Base-by-base conservation (phyloP, 176 grass and related monocot species). In the Olyra latifolia region DNA sequence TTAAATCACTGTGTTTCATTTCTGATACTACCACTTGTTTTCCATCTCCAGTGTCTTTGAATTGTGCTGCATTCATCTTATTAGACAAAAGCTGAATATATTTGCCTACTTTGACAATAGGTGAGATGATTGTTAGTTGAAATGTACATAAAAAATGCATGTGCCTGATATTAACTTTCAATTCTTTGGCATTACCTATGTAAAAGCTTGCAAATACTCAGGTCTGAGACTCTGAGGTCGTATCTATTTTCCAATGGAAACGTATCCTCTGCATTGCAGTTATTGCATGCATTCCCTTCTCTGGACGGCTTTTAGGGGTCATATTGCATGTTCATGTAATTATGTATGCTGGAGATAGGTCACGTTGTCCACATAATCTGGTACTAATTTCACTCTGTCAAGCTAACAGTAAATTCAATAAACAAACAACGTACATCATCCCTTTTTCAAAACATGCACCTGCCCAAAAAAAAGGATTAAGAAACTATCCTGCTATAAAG, bases 321-420 rank as follows among this genome's bases (percentile, higher is more conserved):
- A 22, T 10, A 22, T 4, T 10, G 8, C 53, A 10, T 3, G 30
- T 77, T 55, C 11, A 45, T 41, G 6, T 66, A 41, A 20, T 71
- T 7, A 5, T 76, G 72, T 58, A 68, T 59, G 10, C 49, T 78
- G 66, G 61, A 57, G 6, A 30, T 64, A 71, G 17, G 23, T 82
- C 62, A 35, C 35, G 47, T 6, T 70, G 29, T 55, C 25, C 19
- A 79, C 22, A 62, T 76, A 59, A 23, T 19, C 41, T 72, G 57
- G 24, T 87, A 19, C 7, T 20, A 29, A 69, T 40, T 70, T 53
- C 56, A 23, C 76, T 38, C 14, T 44, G 15, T 63, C 56, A 87
- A 46, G 16, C 64, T 77, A 23, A 44, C 42, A 56, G 48, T 13
- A 66, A 38, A n/a, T 32, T 79, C 25, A 48, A 38, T 20, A 66